Evolutionary conservation across 768 basidiomycete species (phyloP).

Genomic region (Stropharia rugosoannulata): DNA sequence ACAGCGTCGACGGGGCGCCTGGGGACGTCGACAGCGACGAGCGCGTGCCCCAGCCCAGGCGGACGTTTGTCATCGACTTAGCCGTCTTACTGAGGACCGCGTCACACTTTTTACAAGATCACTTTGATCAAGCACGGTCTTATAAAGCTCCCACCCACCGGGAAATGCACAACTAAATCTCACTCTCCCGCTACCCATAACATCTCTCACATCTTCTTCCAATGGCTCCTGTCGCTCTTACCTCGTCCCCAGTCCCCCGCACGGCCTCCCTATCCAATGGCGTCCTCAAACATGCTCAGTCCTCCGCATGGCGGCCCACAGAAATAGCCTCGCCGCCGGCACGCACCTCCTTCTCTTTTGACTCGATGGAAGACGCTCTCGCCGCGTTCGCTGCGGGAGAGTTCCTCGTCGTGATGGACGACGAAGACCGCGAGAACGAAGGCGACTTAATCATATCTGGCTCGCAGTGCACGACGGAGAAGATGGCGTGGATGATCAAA

Average conservation of each 20-base stretch:
- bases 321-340: slow-evolving; percentile 23
- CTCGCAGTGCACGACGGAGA: slow-evolving; percentile 81
- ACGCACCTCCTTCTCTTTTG: slow-evolving; percentile 62
- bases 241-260: slow-evolving; percentile 15
- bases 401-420: slow-evolving; percentile 97
- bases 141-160: slow-evolving; percentile 23
- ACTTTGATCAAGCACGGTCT: slow-evolving; percentile 7
- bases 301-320: slow-evolving; percentile 34
- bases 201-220: slow-evolving; percentile 2
- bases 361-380: slow-evolving; percentile 78
- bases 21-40: not conserved
- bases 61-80: slow-evolving; percentile 10
- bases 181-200: slow-evolving; percentile 12
- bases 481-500: slow-evolving; percentile 99
- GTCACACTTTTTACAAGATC: slow-evolving; percentile 25
- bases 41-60: not conserved
- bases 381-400: slow-evolving; percentile 76
- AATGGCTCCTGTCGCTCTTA: slow-evolving; percentile 31
- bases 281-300: slow-evolving; percentile 17
- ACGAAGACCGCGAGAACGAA: slow-evolving; percentile 94
- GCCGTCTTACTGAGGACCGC: slow-evolving; percentile 12
- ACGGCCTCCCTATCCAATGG: slow-evolving; percentile 11
- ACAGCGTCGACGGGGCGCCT: not conserved
- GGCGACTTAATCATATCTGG: slow-evolving; percentile 94
- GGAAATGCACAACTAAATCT: slow-evolving; percentile 10